These are phyloP conservation scores for Diplotaxis tenuifolia DNA, from an alignment of 345 rosid genomes.

Conservation along the genomic window DNA sequence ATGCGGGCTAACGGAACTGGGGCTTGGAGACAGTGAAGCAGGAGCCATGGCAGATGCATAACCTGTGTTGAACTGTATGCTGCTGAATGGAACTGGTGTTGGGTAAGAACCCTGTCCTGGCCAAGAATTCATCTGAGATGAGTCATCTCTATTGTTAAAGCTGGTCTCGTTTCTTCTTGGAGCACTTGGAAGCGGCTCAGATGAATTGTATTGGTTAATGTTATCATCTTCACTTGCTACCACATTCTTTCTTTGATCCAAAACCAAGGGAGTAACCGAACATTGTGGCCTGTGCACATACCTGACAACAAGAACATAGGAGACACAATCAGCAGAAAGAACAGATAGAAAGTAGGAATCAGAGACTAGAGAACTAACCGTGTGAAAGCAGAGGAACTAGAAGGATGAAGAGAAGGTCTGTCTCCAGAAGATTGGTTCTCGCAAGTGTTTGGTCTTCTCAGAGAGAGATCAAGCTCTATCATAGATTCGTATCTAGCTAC, in stretches of 20 bases:
- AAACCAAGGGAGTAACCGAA: conserved; percentile 34
- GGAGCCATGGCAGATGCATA: conserved; percentile 45
- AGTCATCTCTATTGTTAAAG: conserved; percentile 13
- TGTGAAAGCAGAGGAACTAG: conserved; percentile 83
- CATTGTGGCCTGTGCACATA: conserved; percentile 51
- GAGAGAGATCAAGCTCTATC: conserved; percentile 68
- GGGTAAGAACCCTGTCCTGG: conserved; percentile 48
- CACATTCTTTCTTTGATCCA: conserved; percentile 23
- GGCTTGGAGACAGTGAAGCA: conserved; percentile 48
- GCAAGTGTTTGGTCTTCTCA: conserved; percentile 52
- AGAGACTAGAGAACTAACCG: conserved; percentile 44
- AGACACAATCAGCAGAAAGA: conserved; percentile 23
- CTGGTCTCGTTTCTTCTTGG: conserved; percentile 40
- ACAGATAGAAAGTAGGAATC: not conserved
- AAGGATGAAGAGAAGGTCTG: conserved; percentile 55
- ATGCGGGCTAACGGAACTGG: conserved; percentile 53
- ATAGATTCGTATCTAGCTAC: conserved; percentile 43
- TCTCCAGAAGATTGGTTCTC: conserved; percentile 53
- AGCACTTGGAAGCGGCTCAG: conserved; percentile 42
- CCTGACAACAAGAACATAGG: conserved; percentile 45
- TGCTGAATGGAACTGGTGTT: conserved; percentile 47
- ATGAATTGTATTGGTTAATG: conserved; percentile 37
- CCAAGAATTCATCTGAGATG: conserved; percentile 39
- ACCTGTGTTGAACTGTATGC: conserved; percentile 40
- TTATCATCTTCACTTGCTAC: conserved; percentile 27